Percentiles rank a stretch among this genome's conserved stretches.
Evolutionary conservation across 495 filamentous ascomycete genomes (phyloP).

Genomic region (Apodospora peruviana): DNA sequence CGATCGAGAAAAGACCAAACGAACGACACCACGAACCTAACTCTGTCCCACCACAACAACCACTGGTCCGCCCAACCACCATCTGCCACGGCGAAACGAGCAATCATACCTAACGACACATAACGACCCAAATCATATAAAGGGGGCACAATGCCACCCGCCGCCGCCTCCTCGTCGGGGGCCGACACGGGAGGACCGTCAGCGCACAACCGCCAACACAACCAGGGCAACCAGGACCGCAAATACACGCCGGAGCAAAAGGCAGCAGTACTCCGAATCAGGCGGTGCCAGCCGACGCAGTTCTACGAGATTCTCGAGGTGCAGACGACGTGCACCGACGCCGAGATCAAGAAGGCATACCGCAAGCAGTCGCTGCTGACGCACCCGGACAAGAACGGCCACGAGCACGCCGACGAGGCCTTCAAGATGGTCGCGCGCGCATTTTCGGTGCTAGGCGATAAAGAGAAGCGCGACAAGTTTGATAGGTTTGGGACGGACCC

Average conservation of each 20-base stretch:
- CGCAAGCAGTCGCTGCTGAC: slow-evolving; percentile 81
- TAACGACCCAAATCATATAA: neutral
- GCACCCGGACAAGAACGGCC: slow-evolving; percentile 98
- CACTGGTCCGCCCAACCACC: neutral
- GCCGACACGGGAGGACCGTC: slow-evolving; percentile 54
- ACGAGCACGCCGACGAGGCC: slow-evolving; percentile 91
- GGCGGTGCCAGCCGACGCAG: slow-evolving; percentile 72
- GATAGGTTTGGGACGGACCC: slow-evolving; percentile 89
- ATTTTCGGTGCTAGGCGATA: slow-evolving; percentile 88
- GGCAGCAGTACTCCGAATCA: slow-evolving; percentile 79
- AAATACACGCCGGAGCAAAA: slow-evolving; percentile 88
- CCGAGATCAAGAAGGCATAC: slow-evolving; percentile 92
- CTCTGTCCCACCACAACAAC: no score
- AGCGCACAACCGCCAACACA: slow-evolving; percentile 69
- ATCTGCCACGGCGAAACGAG: neutral
- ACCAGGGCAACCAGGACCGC: slow-evolving; percentile 88
- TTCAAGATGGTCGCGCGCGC: slow-evolving; percentile 97
- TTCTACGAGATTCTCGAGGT: slow-evolving; percentile 86
- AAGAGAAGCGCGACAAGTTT: slow-evolving; percentile 82
- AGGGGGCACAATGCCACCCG: no score
- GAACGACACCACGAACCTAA: no score
- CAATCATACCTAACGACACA: neutral
- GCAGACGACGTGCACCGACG: slow-evolving; percentile 58
- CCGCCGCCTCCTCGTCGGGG: slow-evolving; percentile 71
- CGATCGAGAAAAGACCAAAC: neutral